These are phyloP conservation scores for Colletotrichum camelliae DNA, from an alignment of 2,329 filamentous ascomycete genomes.

Conservation along the genomic window DNA sequence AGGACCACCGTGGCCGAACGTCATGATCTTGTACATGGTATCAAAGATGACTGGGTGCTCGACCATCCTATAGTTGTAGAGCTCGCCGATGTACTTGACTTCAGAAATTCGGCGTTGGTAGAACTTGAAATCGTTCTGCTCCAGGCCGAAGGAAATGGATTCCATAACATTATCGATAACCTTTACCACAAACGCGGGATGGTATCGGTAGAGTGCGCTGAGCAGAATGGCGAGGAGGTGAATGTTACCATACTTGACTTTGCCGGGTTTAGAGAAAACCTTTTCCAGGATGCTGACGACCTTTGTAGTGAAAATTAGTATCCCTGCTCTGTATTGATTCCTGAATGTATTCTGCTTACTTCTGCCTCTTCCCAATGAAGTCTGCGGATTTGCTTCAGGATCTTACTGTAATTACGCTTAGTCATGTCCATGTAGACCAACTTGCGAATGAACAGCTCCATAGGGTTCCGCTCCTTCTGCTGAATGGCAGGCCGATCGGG, in stretches of 20 bases:
- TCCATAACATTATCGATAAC: constrained; percentile 93
- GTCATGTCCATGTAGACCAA: constrained; percentile 93
- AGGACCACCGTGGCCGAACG: constrained; percentile 88
- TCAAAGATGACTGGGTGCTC: constrained; percentile 97
- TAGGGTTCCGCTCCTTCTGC: constrained; percentile 93
- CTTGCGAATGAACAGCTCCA: constrained; percentile 92
- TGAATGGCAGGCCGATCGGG: constrained; percentile 92
- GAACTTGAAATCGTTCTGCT: constrained; percentile 96
- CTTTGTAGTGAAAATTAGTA: constrained; percentile 25
- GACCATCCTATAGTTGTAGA: constrained; percentile 97
- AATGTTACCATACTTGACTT: constrained; percentile 97
- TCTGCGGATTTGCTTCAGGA: constrained; percentile 91
- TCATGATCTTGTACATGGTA: constrained; percentile 91
- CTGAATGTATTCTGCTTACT: constrained; percentile 44
- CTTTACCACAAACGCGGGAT: constrained; percentile 88
- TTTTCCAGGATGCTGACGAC: constrained; percentile 83
- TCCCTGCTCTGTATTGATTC: background rate
- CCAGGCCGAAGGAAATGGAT: constrained; percentile 84
- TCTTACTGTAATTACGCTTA: constrained; percentile 91
- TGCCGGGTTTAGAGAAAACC: constrained; percentile 93
- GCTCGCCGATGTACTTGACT: constrained; percentile 93
- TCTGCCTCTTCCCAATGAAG: constrained; percentile 97
- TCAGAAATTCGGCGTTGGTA: constrained; percentile 95
- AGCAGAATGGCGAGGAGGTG: constrained; percentile 90
- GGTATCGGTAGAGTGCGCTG: constrained; percentile 87